phyloP scores from a whole-genome alignment of 2,329 filamentous ascomycete species.

The Clathrospora elynae region DNA sequence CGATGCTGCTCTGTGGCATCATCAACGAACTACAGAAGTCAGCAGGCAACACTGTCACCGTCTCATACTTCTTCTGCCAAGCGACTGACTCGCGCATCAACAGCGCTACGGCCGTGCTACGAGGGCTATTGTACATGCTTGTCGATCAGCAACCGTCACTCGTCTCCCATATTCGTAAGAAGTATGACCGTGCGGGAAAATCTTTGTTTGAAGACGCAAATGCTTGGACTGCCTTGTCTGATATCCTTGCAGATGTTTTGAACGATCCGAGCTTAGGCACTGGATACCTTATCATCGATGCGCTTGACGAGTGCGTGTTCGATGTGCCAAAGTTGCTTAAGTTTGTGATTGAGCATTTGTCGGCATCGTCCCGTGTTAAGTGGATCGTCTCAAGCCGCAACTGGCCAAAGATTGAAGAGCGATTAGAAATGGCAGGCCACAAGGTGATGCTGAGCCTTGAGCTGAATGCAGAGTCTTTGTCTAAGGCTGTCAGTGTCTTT shows the following conservation, averaged over 20 bases:
- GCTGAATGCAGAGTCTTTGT: slow-evolving; percentile 43
- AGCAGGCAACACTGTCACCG: slow-evolving; percentile 5
- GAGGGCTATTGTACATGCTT: slow-evolving; percentile 52
- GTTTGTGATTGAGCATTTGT: not conserved
- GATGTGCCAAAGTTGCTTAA: slow-evolving; percentile 3
- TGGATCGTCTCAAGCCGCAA: slow-evolving; percentile 51
- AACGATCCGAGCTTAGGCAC: slow-evolving; percentile 35
- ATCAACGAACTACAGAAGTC: slow-evolving; percentile 34
- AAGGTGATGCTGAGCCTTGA: slow-evolving; percentile 39
- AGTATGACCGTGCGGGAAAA: slow-evolving; percentile 45
- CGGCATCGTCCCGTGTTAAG: slow-evolving; percentile 16
- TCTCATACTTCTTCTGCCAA: slow-evolving; percentile 46
- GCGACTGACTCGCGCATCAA: slow-evolving; percentile 2
- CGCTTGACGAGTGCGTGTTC: slow-evolving; percentile 53
- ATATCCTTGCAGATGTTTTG: slow-evolving; percentile 50
- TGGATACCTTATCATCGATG: slow-evolving; percentile 53
- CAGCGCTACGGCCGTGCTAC: slow-evolving; percentile 53
- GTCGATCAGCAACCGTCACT: slow-evolving; percentile 43
- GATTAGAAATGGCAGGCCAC: slow-evolving; percentile 22
- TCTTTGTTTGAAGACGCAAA: slow-evolving; percentile 51
- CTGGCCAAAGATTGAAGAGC: slow-evolving; percentile 43
- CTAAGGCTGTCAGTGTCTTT: slow-evolving; percentile 44
- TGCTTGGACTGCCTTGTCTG: slow-evolving; percentile 45
- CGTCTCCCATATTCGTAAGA: slow-evolving; percentile 40
- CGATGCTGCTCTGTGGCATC: slow-evolving; percentile 39